These are phyloP conservation scores for Pouteria glomerata DNA, from an alignment of 148 eudicot species.

Conservation along the genomic window DNA sequence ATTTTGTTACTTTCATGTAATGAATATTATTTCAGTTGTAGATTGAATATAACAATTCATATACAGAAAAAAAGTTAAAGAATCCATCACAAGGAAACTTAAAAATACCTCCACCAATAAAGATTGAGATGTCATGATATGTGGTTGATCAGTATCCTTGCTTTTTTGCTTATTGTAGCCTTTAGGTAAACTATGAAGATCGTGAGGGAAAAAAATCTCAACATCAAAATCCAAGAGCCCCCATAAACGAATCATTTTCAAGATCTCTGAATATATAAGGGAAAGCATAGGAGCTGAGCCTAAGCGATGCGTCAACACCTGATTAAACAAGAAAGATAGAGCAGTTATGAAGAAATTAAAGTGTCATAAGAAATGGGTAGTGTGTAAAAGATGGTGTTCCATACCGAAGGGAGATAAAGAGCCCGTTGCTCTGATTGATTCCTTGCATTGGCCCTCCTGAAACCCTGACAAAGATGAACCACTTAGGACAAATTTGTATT, in stretches of 20 bases:
- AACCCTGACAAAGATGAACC: constrained; percentile 43
- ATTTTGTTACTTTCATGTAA: too few species aligned
- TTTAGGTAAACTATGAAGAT: constrained; percentile 60
- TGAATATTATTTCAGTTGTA: too few species aligned
- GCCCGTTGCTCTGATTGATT: constrained; percentile 52
- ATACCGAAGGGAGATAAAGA: constrained; percentile 88
- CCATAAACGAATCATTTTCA: constrained; percentile 68
- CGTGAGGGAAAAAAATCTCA: constrained; percentile 68
- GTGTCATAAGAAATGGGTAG: not conserved
- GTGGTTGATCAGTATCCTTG: constrained; percentile 63
- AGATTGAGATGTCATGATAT: constrained; percentile 66
- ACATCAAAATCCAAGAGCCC: constrained; percentile 76
- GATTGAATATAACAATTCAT: too few species aligned
- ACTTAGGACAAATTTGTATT: not conserved
- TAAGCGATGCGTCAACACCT: constrained; percentile 82
- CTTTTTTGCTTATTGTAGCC: constrained; percentile 71
- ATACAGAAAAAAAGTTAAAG: too few species aligned
- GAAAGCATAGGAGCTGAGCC: constrained; percentile 74
- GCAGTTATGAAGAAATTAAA: not conserved
- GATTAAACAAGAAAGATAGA: constrained; percentile 8
- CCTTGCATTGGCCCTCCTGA: constrained; percentile 50
- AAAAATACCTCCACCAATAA: constrained; percentile 59
- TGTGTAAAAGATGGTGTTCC: constrained; percentile 8
- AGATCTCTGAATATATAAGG: constrained; percentile 70
- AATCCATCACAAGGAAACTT: too few species aligned